These are phyloP conservation scores for Saccharomyces kudriavzevii DNA, from an alignment of 805 yeast genomes.

Conservation along the genomic window DNA sequence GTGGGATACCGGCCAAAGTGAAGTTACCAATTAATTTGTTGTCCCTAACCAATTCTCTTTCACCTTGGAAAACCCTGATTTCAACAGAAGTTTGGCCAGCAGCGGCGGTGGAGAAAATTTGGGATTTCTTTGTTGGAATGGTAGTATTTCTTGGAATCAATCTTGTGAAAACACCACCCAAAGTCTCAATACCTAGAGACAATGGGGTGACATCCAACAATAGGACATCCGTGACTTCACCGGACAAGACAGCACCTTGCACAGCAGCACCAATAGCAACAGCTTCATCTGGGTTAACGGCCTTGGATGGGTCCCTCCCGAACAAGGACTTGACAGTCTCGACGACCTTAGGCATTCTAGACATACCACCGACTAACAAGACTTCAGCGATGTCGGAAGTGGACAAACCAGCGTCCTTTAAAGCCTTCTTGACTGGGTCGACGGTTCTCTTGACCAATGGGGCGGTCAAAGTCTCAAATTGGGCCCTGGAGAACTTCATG, in stretches of 20 bases:
- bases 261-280: conserved; percentile 96
- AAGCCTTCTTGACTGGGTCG: conserved; percentile 70
- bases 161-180: conserved; percentile 95
- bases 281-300: conserved; percentile 92
- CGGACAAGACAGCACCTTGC: conserved; percentile 93
- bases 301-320: conserved; percentile 77
- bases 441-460: conserved; percentile 63
- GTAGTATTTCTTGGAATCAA: conserved; percentile 87
- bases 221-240: conserved; percentile 88
- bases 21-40: conserved; percentile 96
- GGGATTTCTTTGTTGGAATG: conserved; percentile 93
- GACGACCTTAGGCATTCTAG: conserved; percentile 79
- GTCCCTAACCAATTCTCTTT: conserved; percentile 96
- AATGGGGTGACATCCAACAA: conserved; percentile 82
- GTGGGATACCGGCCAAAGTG: conserved; percentile 86
- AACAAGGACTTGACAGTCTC: conserved; percentile 63
- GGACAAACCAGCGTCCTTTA: conserved; percentile 64
- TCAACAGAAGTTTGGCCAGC: conserved; percentile 95
- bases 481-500: conserved; percentile 58
- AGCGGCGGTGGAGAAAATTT: conserved; percentile 92
- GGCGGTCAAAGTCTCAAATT: conserved; percentile 61
- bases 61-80: conserved; percentile 98
- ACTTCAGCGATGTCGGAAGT: conserved; percentile 69
- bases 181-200: conserved; percentile 91
- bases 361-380: conserved; percentile 80